Base-by-base conservation (phyloP, 345 rosid species). In the Capsella bursapastoris region DNA sequence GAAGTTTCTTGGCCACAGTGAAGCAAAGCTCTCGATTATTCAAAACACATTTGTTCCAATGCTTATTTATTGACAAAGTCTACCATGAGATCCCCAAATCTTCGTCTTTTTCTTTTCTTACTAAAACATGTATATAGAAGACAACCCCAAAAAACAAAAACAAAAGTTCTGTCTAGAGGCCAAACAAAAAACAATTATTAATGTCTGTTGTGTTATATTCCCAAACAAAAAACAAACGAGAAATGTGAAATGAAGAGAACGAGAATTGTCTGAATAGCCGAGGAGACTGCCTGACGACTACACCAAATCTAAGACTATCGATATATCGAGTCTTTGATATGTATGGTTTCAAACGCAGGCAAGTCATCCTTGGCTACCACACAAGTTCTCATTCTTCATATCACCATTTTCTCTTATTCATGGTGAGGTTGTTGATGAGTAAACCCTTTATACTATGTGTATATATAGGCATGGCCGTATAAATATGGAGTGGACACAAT, bases 301-400 rank as follows among this genome's bases (percentile, higher is more conserved):
- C 25, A 61, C 63, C 70, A 41, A 38, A 40, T 61, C 45, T 60
- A 22, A 68, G 48, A 68, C 57, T 57, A 57, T 47, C 16, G 65
- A 47, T 43, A 22, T 22, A 22, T 22, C 25, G 25, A 73, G 64
- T 47, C 57, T 64, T 48, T 53, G 55, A 66, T 47, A 28, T 7
- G 37, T 18, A 48, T 59, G 56, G 79, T 34, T 32, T 35, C 52
- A 52, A 62, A 52, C 47, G 74, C 74, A 75, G 74, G 79, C 79
- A 75, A 75, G 79, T 75, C 79, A 75, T 75, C 74, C 74, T 75
- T 75, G 79, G 79, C 74, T 75, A 75, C 56, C 69, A 75, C 38
- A 75, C 69, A 43, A 43, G 49, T 68, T 25, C 69, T 68, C 69
- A 32, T 68, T 60, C 79, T 75, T 75, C 79, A 68, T 68, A 28